Evolutionary conservation across 2,329 filamentous ascomycete species (phyloP), one percentile per base, ranked within the genome.

Genomic region (Onygena corvina): DNA sequence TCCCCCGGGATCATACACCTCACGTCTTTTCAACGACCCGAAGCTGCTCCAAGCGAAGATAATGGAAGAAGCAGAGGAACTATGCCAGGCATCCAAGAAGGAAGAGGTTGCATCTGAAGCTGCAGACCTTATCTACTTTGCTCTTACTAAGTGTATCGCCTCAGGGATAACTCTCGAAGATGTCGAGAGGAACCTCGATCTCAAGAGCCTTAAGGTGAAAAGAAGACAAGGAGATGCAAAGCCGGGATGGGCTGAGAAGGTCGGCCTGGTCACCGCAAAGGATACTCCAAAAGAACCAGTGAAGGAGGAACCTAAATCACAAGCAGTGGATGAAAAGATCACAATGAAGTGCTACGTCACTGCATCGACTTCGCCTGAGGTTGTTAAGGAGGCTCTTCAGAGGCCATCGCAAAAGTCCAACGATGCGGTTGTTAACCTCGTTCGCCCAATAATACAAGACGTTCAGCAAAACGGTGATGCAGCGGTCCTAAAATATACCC

Each of bases 21-120:
- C 88, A 14, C 77, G 90, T 29, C 73, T 98, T 1, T 98, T 96
- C 73, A 89, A 83, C 14, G 92, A 98, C 55, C 79, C 86, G 58
- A 89, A 93, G 65, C 76, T 98, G 49, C 70, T 95, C 48, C 77
- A 86, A 36, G 92, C 92, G 2, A 98, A 98, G 75, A 95, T 98
- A 50, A 93, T 96, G 81, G 92, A 98, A 67, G 92, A 98, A 66
- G 92, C 92, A 0, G 86, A 93, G 61, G 92, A 98, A 70, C 76
- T 98, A 35, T 95, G 90, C 61, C 81, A 92, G 55, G 90, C 92
- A 12, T 81, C 80, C 56, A 82, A 80, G 0, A 84, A 85, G 53
- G 76, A 89, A 54, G 85, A 96, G 11, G 78, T 94, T 54, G 87
- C 92, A 1, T 94, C 94, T 55, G 92, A 98, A 67, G 88, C 92